Evolutionary conservation across 164 flowering plant species (phyloP).

Genomic region (Macadamia tetraphylla): DNA sequence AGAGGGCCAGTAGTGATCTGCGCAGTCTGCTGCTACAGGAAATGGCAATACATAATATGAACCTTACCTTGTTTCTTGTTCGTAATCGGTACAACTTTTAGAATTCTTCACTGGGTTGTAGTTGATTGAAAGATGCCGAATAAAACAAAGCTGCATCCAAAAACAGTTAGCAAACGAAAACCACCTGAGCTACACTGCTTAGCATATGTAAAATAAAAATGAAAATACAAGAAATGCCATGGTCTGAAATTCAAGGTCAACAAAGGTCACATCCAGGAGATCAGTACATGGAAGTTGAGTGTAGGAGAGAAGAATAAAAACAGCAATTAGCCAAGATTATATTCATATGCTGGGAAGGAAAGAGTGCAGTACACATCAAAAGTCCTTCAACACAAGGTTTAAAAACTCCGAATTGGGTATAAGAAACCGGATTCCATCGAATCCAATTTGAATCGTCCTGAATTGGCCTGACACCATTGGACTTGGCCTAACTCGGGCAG

Average conservation of each 20-base stretch:
- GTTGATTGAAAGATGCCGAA: constrained; percentile 36
- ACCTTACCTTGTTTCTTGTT: constrained; percentile 29
- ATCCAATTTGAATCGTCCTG: no score
- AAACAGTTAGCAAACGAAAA: not conserved
- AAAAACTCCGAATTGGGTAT: no score
- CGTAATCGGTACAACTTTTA: constrained; percentile 17
- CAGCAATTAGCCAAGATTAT: no score
- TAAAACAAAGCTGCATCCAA: constrained; percentile 42
- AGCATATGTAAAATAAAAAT: not conserved
- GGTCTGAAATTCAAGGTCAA: not conserved
- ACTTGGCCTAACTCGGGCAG: no score
- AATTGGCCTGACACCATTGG: no score
- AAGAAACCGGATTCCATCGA: no score
- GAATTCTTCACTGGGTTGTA: constrained; percentile 20
- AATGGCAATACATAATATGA: not conserved
- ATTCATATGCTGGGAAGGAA: no score
- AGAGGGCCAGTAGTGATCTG: not conserved
- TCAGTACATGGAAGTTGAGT: not conserved
- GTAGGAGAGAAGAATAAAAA: no score
- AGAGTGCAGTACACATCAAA: no score
- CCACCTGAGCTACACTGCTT: not conserved
- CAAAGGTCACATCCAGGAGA: not conserved
- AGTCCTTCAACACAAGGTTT: no score
- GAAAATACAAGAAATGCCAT: not conserved
- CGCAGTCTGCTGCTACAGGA: not conserved